These are phyloP conservation scores for Nicotiana rustica DNA, from an alignment of 305 asterid species.

Conservation along the genomic window DNA sequence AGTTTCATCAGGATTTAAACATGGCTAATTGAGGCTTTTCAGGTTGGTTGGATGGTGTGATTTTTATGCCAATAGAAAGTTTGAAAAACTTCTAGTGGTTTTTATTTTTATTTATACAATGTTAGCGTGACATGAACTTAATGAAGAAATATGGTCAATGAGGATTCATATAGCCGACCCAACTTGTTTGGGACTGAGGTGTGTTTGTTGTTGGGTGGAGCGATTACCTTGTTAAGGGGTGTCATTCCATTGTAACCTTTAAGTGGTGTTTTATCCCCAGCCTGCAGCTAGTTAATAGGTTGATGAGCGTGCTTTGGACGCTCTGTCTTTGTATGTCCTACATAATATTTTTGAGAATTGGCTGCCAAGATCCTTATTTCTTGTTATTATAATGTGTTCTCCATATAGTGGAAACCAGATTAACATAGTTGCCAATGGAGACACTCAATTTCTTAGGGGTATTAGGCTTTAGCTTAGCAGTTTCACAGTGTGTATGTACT, in stretches of 20 bases:
- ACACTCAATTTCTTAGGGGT: not conserved
- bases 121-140: not conserved
- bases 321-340: not conserved
- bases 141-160: not conserved
- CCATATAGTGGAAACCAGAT: not conserved
- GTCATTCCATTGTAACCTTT: not conserved
- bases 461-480: conserved; percentile 1
- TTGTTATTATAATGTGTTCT: not conserved
- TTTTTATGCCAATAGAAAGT: not conserved
- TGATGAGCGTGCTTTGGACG: not conserved
- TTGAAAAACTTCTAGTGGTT: not conserved
- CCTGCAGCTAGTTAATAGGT: not conserved
- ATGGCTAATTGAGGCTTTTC: conserved; percentile 5
- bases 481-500: not conserved
- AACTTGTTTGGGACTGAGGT: not conserved
- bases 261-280: not conserved
- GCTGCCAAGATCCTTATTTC: not conserved
- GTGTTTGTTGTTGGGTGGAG: conserved; percentile 25
- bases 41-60: not conserved
- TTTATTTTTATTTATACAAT: not conserved
- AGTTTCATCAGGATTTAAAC: conserved; percentile 23
- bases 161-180: not conserved
- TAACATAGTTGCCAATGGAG: not conserved
- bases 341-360: conserved; percentile 15
- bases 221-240: not conserved